A percentile compares a stretch with the other conserved stretches of the same genome.
These are phyloP conservation scores for Podospora pseudopauciseta DNA, from an alignment of 495 filamentous ascomycete genomes.

Conservation along the genomic window DNA sequence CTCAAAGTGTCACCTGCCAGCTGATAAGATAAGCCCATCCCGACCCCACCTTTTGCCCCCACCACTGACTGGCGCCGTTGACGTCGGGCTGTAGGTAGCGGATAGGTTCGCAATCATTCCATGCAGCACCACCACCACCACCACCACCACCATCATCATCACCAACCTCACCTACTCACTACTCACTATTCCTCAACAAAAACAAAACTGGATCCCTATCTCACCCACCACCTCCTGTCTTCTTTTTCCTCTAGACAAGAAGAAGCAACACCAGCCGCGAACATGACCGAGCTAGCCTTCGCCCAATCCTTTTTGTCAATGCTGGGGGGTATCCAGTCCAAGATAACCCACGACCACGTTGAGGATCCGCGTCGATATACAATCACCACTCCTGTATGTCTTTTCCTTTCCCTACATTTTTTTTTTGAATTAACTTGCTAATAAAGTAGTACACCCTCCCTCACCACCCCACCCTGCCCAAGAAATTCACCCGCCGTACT, in stretches of 20 bases:
- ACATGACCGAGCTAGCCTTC: conserved; percentile 68
- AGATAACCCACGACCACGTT: conserved; percentile 79
- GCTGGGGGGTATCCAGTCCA: conserved; percentile 71
- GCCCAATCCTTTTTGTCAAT: conserved; percentile 75
- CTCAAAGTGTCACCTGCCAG: too few relatives aligned
- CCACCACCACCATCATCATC: background rate
- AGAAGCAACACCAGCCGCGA: conserved; percentile 5
- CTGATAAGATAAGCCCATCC: background rate
- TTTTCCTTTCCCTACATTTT: background rate
- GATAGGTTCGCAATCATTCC: background rate
- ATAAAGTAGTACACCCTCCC: background rate
- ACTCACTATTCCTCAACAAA: background rate
- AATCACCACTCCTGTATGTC: conserved; percentile 64
- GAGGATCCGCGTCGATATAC: conserved; percentile 74
- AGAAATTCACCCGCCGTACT: background rate
- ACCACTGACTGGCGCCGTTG: background rate
- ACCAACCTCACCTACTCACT: background rate
- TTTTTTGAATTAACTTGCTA: background rate
- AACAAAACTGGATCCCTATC: background rate
- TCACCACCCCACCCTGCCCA: background rate
- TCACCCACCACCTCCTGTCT: background rate
- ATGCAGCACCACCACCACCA: background rate
- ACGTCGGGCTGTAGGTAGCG: background rate
- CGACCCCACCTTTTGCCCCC: background rate
- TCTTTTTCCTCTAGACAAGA: background rate